phyloP scores from a whole-genome alignment of 257 asterid species.

The Ballota nigra region DNA sequence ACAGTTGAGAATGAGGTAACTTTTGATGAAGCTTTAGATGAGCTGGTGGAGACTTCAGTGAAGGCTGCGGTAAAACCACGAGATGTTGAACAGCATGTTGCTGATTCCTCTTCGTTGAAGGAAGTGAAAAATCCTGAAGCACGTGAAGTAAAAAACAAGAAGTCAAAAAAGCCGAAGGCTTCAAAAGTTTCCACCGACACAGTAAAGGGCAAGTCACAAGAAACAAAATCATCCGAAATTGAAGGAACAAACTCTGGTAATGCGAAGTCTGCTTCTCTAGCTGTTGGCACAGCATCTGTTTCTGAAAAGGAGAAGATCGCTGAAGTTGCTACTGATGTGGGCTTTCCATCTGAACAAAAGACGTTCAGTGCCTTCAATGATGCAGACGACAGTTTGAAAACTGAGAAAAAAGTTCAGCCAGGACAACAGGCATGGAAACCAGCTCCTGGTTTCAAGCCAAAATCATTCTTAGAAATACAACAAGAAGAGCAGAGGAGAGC shows the following conservation, averaged over 20 bases:
- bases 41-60: conserved; percentile 25
- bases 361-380: conserved; percentile 4
- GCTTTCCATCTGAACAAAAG: conserved; percentile 27
- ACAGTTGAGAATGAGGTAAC: not conserved
- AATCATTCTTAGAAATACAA: conserved; percentile 86
- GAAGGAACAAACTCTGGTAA: conserved; percentile 32
- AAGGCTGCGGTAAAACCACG: conserved; percentile 28
- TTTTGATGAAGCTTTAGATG: conserved; percentile 19
- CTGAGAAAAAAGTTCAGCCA: conserved; percentile 32
- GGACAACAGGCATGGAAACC: conserved; percentile 93
- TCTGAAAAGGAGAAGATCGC: conserved; percentile 35
- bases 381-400: conserved; percentile 27
- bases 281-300: conserved; percentile 22
- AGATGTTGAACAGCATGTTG: conserved; percentile 34
- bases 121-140: conserved; percentile 49
- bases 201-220: conserved; percentile 47
- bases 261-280: conserved; percentile 31
- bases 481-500: conserved; percentile 95
- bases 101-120: conserved; percentile 36
- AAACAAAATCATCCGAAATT: conserved; percentile 35
- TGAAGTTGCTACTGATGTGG: conserved; percentile 32
- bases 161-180: conserved; percentile 79
- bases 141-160: conserved; percentile 67
- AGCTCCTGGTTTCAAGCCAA: conserved; percentile 98
- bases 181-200: conserved; percentile 52